phyloP scores from a whole-genome alignment of 108 stramenopile genomes.

The Pseudonitzschia delicatissima region DNA sequence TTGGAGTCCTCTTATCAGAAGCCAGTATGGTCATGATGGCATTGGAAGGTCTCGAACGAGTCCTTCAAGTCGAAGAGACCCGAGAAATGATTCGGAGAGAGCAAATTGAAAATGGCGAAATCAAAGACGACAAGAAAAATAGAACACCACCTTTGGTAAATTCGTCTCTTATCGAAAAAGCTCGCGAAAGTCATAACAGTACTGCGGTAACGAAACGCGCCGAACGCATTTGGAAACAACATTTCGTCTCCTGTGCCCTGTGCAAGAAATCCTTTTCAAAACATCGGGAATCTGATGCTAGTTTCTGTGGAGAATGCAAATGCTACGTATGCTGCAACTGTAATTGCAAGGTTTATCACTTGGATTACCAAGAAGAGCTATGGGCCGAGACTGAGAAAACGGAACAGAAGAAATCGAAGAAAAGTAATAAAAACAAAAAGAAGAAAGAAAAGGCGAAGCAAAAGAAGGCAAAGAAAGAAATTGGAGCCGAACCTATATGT shows the following conservation, averaged over 20 bases:
- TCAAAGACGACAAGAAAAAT: slow-evolving; percentile 31
- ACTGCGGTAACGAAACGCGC: slow-evolving; percentile 85
- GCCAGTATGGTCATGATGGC: slow-evolving; percentile 95
- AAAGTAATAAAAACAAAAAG: slow-evolving; percentile 88
- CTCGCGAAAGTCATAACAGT: slow-evolving; percentile 79
- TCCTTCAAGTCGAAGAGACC: slow-evolving; percentile 88
- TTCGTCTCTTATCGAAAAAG: slow-evolving; percentile 80
- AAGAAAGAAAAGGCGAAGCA: slow-evolving; percentile 86
- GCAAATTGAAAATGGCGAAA: slow-evolving; percentile 44
- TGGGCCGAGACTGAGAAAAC: slow-evolving; percentile 86
- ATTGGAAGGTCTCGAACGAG: slow-evolving; percentile 92
- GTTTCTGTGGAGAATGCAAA: slow-evolving; percentile 92
- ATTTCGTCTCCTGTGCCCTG: slow-evolving; percentile 94
- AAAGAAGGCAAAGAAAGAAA: slow-evolving; percentile 58
- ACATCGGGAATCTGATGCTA: slow-evolving; percentile 69
- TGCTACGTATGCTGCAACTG: slow-evolving; percentile 92
- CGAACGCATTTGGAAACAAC: slow-evolving; percentile 91
- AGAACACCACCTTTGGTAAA: slow-evolving; percentile 59
- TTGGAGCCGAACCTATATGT: slow-evolving; percentile 1
- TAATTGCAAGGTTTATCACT: slow-evolving; percentile 90
- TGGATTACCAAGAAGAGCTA: slow-evolving; percentile 93
- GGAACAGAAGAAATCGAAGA: slow-evolving; percentile 77
- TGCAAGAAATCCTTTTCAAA: slow-evolving; percentile 88
- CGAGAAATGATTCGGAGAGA: slow-evolving; percentile 52
- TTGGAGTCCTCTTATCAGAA: slow-evolving; percentile 83